Base-by-base conservation (phyloP, 2,329 filamentous ascomycete genomes). In the Atkinsonella texensis region DNA sequence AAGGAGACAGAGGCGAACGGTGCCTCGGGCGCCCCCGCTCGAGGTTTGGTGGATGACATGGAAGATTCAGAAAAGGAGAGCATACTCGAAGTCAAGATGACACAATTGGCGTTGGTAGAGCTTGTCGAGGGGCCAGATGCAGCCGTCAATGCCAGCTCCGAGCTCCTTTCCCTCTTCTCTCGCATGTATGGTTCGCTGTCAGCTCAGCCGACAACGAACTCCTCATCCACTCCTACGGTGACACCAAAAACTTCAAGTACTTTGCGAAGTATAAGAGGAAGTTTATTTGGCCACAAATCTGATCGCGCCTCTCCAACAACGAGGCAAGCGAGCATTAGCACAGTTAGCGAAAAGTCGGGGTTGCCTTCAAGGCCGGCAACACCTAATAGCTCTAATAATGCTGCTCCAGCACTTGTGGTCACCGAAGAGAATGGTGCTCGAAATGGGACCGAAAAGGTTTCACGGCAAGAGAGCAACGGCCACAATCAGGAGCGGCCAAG, bases 81-180 rank as follows among this genome's bases (percentile, higher is more conserved):
- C 47, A 84, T 98, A 42, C 70, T 98, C n/a, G 87, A 97, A 66
- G 83, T 96, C 55, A 95, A 95, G 66, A 95, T 97, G 80, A 96
- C 91, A 11, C 90, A 97, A 62, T 74, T 98, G 54, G 79, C 86
- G 4, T 76, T 98, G 18, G 68, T 93, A 3, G 91, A 97, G 67
- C 71, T 93, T 15, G 71, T 88, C 3, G 89, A 96, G 63, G 89
- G 89, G 1, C 82, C 89, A 0, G 84, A 88, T 53, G 80, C 84
- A 52, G 91, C 93, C 17, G 87, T 97, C 48, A 95, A 95, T 63
- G 84, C 86, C 54, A 90, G 87, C 63, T 82, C 88, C 57, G 89
- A 96, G 66, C 74, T 98, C 40, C 71, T 98, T 18, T 81, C 81
- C 15, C 73, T 97, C 1, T 98, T 93, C 63, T 79, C 83, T 3